A percentile compares a stretch with the other conserved stretches of the same genome.
Evolutionary conservation across 495 filamentous ascomycete genomes (phyloP).

Genomic region (Neurospora terricola): DNA sequence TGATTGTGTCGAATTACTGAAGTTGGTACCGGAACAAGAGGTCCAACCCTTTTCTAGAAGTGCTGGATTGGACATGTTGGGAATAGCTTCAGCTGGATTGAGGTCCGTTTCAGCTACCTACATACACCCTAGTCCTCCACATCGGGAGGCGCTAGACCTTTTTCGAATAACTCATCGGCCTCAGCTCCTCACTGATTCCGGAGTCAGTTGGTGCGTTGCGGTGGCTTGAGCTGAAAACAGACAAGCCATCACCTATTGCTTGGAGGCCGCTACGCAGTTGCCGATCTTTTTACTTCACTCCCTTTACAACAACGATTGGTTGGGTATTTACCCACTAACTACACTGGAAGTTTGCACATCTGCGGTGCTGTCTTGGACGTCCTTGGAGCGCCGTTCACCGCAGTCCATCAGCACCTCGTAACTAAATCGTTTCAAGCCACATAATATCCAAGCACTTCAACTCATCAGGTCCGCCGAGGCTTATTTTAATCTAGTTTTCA

Average conservation of each 20-base stretch:
- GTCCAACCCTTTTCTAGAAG: neutral
- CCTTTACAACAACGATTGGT: neutral
- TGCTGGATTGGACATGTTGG: neutral
- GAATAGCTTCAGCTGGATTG: neutral
- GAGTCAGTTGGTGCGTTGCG: too few relatives aligned
- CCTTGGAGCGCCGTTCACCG: neutral
- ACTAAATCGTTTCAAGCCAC: too few relatives aligned
- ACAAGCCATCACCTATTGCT: neutral
- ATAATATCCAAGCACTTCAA: neutral
- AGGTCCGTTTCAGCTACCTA: neutral
- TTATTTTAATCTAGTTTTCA: neutral
- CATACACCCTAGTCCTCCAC: neutral
- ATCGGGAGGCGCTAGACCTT: neutral
- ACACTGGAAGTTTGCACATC: neutral
- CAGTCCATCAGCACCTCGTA: too few relatives aligned
- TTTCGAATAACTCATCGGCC: neutral
- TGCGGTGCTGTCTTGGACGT: neutral
- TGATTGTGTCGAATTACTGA: neutral
- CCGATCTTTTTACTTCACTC: neutral
- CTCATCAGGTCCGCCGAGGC: neutral
- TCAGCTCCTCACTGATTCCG: neutral
- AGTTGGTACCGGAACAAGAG: neutral
- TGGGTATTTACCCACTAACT: neutral
- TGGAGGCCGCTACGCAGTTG: neutral
- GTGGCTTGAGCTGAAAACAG: neutral